Evolutionary conservation across 306 rosid genomes (phyloP).

Genomic region (Fragaria nilgerrensis): DNA sequence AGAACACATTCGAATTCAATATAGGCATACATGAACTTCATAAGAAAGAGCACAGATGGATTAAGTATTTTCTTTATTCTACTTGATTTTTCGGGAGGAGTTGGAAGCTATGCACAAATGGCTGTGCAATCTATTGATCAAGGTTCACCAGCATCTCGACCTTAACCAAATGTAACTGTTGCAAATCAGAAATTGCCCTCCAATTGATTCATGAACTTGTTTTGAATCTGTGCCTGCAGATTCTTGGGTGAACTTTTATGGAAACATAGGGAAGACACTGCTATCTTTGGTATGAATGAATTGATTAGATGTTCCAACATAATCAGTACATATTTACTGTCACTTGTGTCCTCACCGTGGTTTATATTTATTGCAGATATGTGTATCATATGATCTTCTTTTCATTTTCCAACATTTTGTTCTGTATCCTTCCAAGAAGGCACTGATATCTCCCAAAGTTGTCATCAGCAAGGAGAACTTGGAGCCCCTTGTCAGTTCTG

Average conservation of each 20-base stretch:
- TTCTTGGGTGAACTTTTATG: conserved; percentile 86
- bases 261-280: conserved; percentile 70
- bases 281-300: conserved; percentile 56
- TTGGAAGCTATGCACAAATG: conserved; percentile 72
- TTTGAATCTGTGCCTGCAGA: conserved; percentile 33
- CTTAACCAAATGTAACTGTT: background rate
- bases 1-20: conserved; percentile 1
- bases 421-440: conserved; percentile 46
- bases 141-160: conserved; percentile 38
- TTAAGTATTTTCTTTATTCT: conserved; percentile 72
- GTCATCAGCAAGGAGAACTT: conserved; percentile 21
- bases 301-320: background rate
- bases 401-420: conserved; percentile 73
- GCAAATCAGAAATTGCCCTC: background rate
- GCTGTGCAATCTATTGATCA: conserved; percentile 83
- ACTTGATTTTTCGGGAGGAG: conserved; percentile 69
- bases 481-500: conserved; percentile 42
- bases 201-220: background rate
- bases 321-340: background rate
- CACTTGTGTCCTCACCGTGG: background rate
- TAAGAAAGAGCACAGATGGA: conserved; percentile 78
- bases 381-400: conserved; percentile 63
- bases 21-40: conserved; percentile 76
- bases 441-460: conserved; percentile 17
- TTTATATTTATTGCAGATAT: conserved; percentile 46